Evolutionary conservation across 2,329 filamentous ascomycete genomes (phyloP).

Genomic region (Fusarium sp.): DNA sequence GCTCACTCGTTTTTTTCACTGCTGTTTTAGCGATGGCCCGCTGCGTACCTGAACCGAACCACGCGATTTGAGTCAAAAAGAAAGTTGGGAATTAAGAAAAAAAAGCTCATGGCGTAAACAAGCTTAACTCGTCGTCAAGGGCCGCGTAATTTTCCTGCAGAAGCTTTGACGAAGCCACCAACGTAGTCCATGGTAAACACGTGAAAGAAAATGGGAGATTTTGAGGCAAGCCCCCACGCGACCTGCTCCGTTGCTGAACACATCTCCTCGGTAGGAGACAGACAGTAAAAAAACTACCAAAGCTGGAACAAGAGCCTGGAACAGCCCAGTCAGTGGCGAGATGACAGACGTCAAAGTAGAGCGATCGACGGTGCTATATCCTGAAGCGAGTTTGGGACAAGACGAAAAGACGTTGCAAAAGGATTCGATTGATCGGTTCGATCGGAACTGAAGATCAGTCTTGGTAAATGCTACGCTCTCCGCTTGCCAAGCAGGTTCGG

Average conservation of each 20-base stretch:
- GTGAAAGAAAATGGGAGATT: not conserved
- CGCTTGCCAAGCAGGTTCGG: not conserved
- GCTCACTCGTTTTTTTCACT: not conserved
- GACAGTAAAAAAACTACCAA: not conserved
- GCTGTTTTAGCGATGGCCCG: not conserved
- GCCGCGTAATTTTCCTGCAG: constrained; percentile 7
- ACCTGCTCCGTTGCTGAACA: not conserved
- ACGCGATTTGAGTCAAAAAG: constrained; percentile 2
- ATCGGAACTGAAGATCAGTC: not conserved
- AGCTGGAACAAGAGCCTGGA: not conserved
- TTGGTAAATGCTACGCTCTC: constrained; percentile 1
- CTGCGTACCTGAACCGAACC: not conserved
- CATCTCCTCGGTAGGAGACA: not conserved
- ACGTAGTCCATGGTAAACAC: not conserved
- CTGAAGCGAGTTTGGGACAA: not conserved
- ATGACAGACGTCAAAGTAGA: not conserved
- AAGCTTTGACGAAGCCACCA: not conserved
- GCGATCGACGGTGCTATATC: not conserved
- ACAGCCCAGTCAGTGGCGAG: not conserved
- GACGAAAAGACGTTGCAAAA: not conserved
- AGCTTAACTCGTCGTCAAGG: constrained; percentile 29
- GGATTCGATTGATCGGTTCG: constrained; percentile 7
- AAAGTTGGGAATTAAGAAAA: not conserved
- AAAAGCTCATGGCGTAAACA: constrained; percentile 24
- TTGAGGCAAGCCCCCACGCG: not conserved